A percentile compares a stretch with the other conserved stretches of the same genome.
Conservation (phyloP, 2,329 filamentous ascomycete genomes). For the Cercospora canescens region DNA sequence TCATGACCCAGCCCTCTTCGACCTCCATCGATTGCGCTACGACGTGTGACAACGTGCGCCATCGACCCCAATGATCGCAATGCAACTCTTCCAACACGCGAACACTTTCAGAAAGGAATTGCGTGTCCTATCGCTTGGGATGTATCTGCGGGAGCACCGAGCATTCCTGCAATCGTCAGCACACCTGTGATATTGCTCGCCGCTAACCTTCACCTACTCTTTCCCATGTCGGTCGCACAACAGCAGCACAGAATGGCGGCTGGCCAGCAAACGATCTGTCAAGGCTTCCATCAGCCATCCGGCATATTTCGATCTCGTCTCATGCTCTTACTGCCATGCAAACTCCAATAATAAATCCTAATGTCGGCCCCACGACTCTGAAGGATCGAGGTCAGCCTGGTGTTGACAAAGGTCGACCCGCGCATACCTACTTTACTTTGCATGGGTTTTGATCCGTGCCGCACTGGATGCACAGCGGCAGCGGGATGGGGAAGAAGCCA, state of each 20-base stretch:
- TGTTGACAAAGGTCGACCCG: too few relatives aligned
- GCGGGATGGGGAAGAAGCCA: slow-evolving; percentile 32
- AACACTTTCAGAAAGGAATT: slow-evolving; percentile 34
- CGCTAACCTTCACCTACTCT: slow-evolving; percentile 24
- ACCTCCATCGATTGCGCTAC: not conserved
- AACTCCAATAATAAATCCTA: slow-evolving; percentile 37
- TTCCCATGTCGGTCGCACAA: slow-evolving; percentile 39
- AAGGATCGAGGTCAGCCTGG: not conserved
- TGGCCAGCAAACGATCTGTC: slow-evolving; percentile 39
- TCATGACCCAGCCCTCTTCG: not conserved
- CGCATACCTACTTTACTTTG: slow-evolving; percentile 34
- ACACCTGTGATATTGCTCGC: not conserved
- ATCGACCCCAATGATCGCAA: not conserved
- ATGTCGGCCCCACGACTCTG: slow-evolving; percentile 38
- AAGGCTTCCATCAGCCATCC: not conserved
- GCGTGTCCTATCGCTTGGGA: slow-evolving; percentile 33
- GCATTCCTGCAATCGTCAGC: slow-evolving; percentile 22
- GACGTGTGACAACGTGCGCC: not conserved
- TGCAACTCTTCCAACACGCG: not conserved
- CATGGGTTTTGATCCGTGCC: slow-evolving; percentile 41
- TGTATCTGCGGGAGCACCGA: slow-evolving; percentile 36
- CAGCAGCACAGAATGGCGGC: slow-evolving; percentile 40
- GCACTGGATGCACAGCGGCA: slow-evolving; percentile 40
- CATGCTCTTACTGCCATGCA: slow-evolving; percentile 32
- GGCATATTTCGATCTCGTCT: not conserved